phyloP scores from a whole-genome alignment of 1,284 basidiomycete genomes.

The Meira miltonrushii region DNA sequence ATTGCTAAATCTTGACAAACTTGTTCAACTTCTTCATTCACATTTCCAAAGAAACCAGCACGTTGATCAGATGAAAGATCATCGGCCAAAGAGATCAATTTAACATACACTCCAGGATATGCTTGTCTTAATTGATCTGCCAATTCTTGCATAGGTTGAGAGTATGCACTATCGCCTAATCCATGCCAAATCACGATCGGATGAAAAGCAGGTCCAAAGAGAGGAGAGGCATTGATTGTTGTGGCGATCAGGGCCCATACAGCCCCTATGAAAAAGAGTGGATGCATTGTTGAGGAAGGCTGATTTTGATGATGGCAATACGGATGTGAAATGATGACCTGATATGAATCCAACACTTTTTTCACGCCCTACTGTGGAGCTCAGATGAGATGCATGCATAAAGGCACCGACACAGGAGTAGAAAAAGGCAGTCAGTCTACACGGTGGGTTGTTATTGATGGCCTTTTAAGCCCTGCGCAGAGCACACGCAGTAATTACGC shows the following conservation, averaged over 20 bases:
- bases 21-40: constrained; percentile 65
- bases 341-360: background rate
- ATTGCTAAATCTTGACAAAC: constrained; percentile 66
- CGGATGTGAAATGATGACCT: background rate
- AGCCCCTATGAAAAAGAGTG: background rate
- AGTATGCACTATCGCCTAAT: constrained; percentile 63
- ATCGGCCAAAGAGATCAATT: constrained; percentile 65
- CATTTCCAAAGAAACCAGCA: constrained; percentile 73
- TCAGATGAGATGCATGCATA: no score
- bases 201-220: constrained; percentile 13
- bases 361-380: no score
- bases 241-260: background rate
- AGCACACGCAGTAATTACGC: no score
- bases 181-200: constrained; percentile 95
- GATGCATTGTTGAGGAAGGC: background rate
- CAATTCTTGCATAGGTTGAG: constrained; percentile 61
- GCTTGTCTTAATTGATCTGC: constrained; percentile 64
- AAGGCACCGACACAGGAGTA: no score
- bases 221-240: constrained; percentile 10
- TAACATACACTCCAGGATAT: constrained; percentile 78
- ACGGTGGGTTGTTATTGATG: no score
- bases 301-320: background rate
- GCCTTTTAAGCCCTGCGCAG: no score
- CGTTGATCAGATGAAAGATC: constrained; percentile 67
- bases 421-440: no score